Evolutionary conservation across 306 rosid species (phyloP), one percentile per base, ranked within the genome.

Genomic region (Citrullus colocynthis): DNA sequence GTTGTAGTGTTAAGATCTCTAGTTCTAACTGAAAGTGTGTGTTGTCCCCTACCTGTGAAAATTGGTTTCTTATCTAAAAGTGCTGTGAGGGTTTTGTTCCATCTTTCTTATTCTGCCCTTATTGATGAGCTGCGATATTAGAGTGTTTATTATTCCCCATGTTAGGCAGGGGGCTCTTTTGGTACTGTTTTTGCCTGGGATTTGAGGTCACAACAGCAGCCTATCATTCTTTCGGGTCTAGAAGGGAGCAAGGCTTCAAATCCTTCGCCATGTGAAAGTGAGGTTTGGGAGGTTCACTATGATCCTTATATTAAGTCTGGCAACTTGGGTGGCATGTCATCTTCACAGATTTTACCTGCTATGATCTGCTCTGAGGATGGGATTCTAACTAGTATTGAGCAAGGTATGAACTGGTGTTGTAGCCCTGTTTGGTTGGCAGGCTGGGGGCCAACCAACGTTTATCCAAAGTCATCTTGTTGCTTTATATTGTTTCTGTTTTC

Each of bases 161-260:
- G 59, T 65, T 55, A 91, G 98, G 97, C 96, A 41, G 97, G 95
- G 74, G 96, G 96, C 57, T 92, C 98, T 81, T 87, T 85, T 75
- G 98, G 98, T 24, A 89, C 95, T 75, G 91, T 89, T 75, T 94
- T 94, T 85, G 95, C 96, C 17, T 94, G 98, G 98, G 98, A 94
- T 90, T 92, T 94, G 67, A 90, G 97, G 86, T 87, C 87, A 90
- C 97, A 85, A 61, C 88, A 92, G 79, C 91, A 91, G 79, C 96
- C 98, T 0, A 86, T 92, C 78, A 83, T 92, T 87, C 93, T 94
- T 56, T 92, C 97, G 0, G 95, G 90, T 49, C 75, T 80, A n/a
- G 97, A 88, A 42, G 82, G 86, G 70, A 90, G 87, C 52, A 83
- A 88, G 69, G 36, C 66, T 24, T 80, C 21, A 77, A 83, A 78